Evolutionary conservation across 202 grass and related monocot genomes (phyloP).

Genomic region (Bolboschoenoplectus hybrid): DNA sequence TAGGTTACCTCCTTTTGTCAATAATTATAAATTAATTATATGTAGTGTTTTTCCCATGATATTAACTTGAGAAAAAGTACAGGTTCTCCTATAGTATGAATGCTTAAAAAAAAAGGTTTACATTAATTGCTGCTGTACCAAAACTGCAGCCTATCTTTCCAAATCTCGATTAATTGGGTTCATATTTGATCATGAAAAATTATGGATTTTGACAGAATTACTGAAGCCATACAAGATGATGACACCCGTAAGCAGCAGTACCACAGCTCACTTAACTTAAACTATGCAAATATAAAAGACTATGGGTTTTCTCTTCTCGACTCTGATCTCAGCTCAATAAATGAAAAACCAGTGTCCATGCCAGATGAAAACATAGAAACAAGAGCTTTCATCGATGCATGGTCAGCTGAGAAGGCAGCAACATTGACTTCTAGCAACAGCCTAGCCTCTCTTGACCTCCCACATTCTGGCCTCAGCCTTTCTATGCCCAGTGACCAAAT

Average conservation of each 20-base stretch:
- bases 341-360: conserved; percentile 17
- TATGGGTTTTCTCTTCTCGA: conserved; percentile 27
- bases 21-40: not conserved
- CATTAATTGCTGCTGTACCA: not conserved
- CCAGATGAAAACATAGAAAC: not conserved
- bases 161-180: not conserved
- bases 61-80: not conserved
- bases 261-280: conserved; percentile 22
- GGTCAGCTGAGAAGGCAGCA: conserved; percentile 37
- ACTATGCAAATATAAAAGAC: conserved; percentile 25
- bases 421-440: not conserved
- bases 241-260: not conserved
- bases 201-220: conserved; percentile 18
- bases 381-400: conserved; percentile 39
- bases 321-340: conserved; percentile 30
- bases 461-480: conserved; percentile 35
- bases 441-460: conserved; percentile 31
- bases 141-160: conserved; percentile 9
- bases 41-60: not conserved
- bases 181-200: not conserved
- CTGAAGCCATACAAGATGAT: conserved; percentile 5
- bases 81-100: not conserved
- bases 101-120: not conserved
- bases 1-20: not conserved
- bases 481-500: conserved; percentile 35